Evolutionary conservation across 176 grass and related monocot species (phyloP), one percentile per base, ranked within the genome.

Genomic region (Panicum miliaceum): DNA sequence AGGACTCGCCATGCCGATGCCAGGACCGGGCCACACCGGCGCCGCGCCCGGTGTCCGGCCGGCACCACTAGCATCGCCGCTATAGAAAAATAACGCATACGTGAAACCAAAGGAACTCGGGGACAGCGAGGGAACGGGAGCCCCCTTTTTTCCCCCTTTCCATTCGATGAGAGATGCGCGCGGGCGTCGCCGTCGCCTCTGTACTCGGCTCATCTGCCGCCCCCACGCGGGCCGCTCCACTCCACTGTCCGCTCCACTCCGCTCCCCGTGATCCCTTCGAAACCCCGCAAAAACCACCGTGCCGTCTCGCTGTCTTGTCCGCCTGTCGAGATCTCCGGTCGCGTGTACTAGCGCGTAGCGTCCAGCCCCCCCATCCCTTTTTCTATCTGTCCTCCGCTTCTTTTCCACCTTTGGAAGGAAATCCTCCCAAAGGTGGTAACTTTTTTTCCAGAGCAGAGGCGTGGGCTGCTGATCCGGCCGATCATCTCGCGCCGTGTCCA

Each of bases 71-170:
- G 18, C 12, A 42, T 36, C 40, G 4, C 42, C 71, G 65, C 51
- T 38, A 45, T 36, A 67, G 84, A 63, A 88, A 72, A 72, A 58
- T 46, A 66, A 57, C 73, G 63, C 68, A 92, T 84, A 84, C 90
- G 86, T 95, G 77, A 78, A 84, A 87, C 75, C 90, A 87, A 92
- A 95, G 93, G 73, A 88, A 92, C 32, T 62, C 23, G 80, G 65
- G 47, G 56, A 52, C 46, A 51, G 26, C 23, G 70, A 22, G 34
- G 12, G 26, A 58, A 40, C 35, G 64, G 43, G 13, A n/a, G 12
- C 18, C 19, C 15, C 16, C 46, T 54, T 27, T 56, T 20, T 43
- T 37, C 43, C 40, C 36, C 80, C 13, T 60, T 50, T 19, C 70
- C 34, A 73, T 51, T 34, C 70, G 25, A 52, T 34, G 45, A 32